phyloP scores from a whole-genome alignment of 169 alveolate species.

The Plasmodium vivax region DNA sequence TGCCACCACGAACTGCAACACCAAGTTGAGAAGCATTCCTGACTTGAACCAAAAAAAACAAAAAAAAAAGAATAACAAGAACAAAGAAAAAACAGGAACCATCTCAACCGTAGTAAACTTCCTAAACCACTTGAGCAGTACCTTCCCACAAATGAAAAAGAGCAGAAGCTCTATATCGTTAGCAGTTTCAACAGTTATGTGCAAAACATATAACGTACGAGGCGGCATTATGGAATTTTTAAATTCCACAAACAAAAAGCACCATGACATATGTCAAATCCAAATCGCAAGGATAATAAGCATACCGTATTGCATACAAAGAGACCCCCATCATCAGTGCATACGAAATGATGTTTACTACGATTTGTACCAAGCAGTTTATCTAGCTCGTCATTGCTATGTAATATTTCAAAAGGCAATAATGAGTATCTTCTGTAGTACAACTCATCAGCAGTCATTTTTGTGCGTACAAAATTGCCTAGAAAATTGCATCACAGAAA shows the following conservation, averaged over 20 bases:
- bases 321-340: background rate
- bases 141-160: background rate
- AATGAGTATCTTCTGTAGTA: background rate
- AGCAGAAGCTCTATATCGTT: background rate
- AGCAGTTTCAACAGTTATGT: background rate
- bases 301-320: background rate
- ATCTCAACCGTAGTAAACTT: background rate
- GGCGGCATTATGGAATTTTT: background rate
- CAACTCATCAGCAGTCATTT: background rate
- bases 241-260: background rate
- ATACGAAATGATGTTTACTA: background rate
- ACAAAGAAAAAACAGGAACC: background rate
- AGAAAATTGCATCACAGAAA: background rate
- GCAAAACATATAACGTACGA: background rate
- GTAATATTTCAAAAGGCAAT: background rate
- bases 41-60: background rate
- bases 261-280: background rate
- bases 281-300: conserved; percentile 5
- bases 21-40: background rate
- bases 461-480: background rate
- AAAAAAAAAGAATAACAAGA: background rate
- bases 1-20: background rate
- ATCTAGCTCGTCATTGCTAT: background rate
- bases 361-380: background rate
- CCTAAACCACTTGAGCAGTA: background rate